Base-by-base conservation (phyloP, 2,329 filamentous ascomycete species). In the Diaporthe ilicicola region DNA sequence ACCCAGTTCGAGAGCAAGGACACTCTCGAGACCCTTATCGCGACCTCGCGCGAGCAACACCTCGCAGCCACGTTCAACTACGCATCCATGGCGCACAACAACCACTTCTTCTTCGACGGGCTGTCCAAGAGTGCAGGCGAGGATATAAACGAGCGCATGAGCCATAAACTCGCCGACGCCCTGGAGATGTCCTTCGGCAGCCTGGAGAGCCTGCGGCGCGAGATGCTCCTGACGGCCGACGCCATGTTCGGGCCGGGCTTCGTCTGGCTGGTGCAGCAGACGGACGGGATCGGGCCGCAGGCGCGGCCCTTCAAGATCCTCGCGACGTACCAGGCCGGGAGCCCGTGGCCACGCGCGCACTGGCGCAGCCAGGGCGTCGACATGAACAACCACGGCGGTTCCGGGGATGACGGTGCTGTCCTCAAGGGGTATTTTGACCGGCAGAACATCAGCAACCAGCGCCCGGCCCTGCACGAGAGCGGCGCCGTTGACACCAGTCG, bases 181-280 rank as follows among this genome's bases (percentile, higher is more conserved):
- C 89, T 98, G 76, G 85, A 89, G 77, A 83, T 85, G 34, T 90
- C 90, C 77, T 98, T 97, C 85, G 92, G 92, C 79, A 94, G 92
- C 76, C 85, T 97, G 76, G 92, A 97, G 74, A 95, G 93, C 37
- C 90, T 99, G 71, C 91, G 91, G 79, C 87, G 87, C 76, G 93
- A 96, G 80, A 91, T 99, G 82, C 82, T 96, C 78, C 85, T 91
- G 74, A 97, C 92, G 50, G 95, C 95, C 71, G 87, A 90, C 75
- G 89, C 91, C 84, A 98, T 98, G 94, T 98, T 99, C 84, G 96
- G 95, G 68, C 95, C 95, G 0, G 96, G 96, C 74, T 98, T 97
- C 83, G 93, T 98, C 79, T 99, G 96, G 96, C 91, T 99, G 73
- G 93, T 98, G 78, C 76, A 81, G 78, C 78, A 81, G 72, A 76